Base-by-base conservation (phyloP, 352 stramenopile species). In the Saprolegnia diclina region DNA sequence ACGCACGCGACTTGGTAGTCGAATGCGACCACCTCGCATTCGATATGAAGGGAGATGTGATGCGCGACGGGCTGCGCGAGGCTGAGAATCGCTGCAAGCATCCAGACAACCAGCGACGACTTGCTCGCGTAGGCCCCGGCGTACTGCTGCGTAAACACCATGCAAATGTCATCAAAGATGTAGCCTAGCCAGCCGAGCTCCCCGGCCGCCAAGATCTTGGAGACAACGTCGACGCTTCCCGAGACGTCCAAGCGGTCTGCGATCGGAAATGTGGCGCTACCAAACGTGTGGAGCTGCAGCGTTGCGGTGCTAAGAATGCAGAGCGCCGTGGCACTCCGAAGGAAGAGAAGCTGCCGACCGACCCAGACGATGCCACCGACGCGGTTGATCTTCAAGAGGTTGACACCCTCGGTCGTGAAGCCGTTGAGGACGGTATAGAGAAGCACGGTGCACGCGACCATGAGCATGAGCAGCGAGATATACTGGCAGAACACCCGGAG, bases 301-400 rank as follows among this genome's bases (percentile, higher is more conserved):
- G 22, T 18, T 9, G 26, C 56, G 18, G 56, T 65, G 10, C 16
- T 44, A 7, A 65, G 24, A 35, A 65, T 35, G 44, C 56, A 65
- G n/a, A 65, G 56, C 5, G 56, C 56, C 10, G 56, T 52, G 6
- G 29, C 54, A 24, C 56, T 50, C 6, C 56, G 56, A 9, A 65
- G 44, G 5, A 65, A 65, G 6, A 65, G 22, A 4, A 65, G 44
- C n/a, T 14, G 56, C 24, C 56, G 38, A 19, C 56, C 56, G 38
- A 65, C 19, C 56, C 56, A 65, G 4, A 50, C 56, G 19, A 65
- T 65, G 44, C 56, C 56, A 65, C 16, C 56, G 7, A 65, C 56
- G n/a, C 56, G 56, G 44, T 65, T 65, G 6, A 65, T 6, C 22
- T 65, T 35, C 13, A 52, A 65, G 9, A 65, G 32, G 32, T 65